A percentile compares a stretch with the other conserved stretches of the same genome.
These are phyloP conservation scores for Rhizopogon roseolus DNA, from an alignment of 768 basidiomycete species.

Conservation along the genomic window DNA sequence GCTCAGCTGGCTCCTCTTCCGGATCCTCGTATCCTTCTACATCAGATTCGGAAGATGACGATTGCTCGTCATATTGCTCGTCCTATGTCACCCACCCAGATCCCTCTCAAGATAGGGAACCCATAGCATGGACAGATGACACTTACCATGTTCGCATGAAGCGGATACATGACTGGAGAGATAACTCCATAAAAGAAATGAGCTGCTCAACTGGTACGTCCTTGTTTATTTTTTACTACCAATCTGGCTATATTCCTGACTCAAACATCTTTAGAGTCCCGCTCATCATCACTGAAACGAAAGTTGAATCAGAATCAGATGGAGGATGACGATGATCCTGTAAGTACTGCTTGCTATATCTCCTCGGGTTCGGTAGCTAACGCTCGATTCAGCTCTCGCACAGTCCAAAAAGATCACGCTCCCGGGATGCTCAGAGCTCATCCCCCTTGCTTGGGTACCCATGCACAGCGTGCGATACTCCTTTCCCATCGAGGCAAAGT, in stretches of 20 bases:
- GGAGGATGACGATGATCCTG: conserved; percentile 39
- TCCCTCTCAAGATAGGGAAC: conserved; percentile 20
- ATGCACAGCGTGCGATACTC: conserved; percentile 73
- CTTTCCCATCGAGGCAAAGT: conserved; percentile 53
- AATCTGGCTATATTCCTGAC: conserved; percentile 6
- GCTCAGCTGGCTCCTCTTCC: conserved; percentile 37
- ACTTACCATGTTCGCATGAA: conserved; percentile 53
- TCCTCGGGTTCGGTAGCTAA: conserved; percentile 11
- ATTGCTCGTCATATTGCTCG: conserved; percentile 69
- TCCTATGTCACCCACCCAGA: conserved; percentile 46
- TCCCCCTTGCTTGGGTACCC: conserved; percentile 46
- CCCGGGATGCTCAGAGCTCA: conserved; percentile 32
- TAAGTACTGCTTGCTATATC: conserved; percentile 20
- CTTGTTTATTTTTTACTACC: neutral
- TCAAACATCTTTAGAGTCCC: conserved; percentile 8
- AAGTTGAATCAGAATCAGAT: conserved; percentile 31
- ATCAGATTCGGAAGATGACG: conserved; percentile 34
- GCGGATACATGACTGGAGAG: conserved; percentile 71
- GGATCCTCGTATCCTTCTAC: conserved; percentile 30
- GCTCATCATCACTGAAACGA: conserved; percentile 44
- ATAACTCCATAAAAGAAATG: conserved; percentile 45
- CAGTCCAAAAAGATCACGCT: conserved; percentile 55
- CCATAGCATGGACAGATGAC: conserved; percentile 35
- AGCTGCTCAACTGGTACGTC: conserved; percentile 38
- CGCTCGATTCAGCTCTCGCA: conserved; percentile 38